Base-by-base conservation (phyloP, 352 stramenopile species). In the Vaucheria bursata region DNA sequence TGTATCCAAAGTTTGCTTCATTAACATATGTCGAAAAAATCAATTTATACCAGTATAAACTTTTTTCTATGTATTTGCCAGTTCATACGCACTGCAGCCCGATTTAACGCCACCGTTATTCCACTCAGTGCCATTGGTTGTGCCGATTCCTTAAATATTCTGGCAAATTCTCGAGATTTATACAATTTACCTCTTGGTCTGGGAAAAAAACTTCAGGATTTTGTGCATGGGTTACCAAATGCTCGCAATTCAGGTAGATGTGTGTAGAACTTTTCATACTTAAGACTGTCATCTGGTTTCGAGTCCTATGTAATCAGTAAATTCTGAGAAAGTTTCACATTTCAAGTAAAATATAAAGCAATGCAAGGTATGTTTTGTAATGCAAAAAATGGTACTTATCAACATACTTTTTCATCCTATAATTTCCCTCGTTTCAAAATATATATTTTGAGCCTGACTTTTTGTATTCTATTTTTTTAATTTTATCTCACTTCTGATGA, bases 71-170 rank as follows among this genome's bases (percentile, higher is more conserved):
- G n/a, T n/a, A n/a, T n/a, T n/a, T n/a, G n/a, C 25, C 87, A 92
- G 71, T 93, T 93, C 83, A 87, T 92, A 3, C 74, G 89, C 67
- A 85, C 88, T 0, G 89, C 89, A 0, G 87, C 85, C 0, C 85
- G 74, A 67, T 91, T 91, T 73, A 89, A 91, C 79, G 88, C 89
- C 12, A 91, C 86, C 3, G 91, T 93, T 74, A 78, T 93, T 18
- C 87, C 89, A 6, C 78, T 93, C 52, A 86, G 83, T 71, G 87
- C 87, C 25, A 84, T 92, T 31, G 89, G 89, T 67, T 87, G 87
- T 49, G 88, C 87, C 18, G 89, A 93, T 73, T 87, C 75, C 72
- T 82, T 85, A 31, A 84, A 86, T 49, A 85, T 88, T 33, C 71
- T 75, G 7, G 68, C 3, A 6, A 52, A 5, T 7, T 6, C 25